Percentiles rank a stretch among this genome's conserved stretches.
phyloP scores from a whole-genome alignment of 768 basidiomycete species.

The Pholiota microspora region DNA sequence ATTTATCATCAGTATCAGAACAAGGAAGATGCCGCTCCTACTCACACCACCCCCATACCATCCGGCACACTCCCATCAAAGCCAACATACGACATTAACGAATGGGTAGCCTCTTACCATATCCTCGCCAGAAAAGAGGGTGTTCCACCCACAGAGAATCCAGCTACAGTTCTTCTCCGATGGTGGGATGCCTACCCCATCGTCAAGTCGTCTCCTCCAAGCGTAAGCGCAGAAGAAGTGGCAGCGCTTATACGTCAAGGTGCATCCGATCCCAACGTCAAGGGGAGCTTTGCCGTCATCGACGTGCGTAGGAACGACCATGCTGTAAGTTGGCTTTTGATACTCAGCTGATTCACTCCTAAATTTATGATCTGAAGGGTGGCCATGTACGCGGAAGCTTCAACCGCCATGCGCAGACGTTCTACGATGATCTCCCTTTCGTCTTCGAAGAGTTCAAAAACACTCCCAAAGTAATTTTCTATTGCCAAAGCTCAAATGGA shows the following conservation, averaged over 20 bases:
- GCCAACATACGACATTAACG: slow-evolving; percentile 38
- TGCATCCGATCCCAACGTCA: background rate
- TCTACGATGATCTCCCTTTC: slow-evolving; percentile 39
- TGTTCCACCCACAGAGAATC: background rate
- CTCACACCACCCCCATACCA: slow-evolving; percentile 16
- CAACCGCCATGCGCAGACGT: slow-evolving; percentile 48
- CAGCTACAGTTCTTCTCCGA: slow-evolving; percentile 31
- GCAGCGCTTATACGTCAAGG: slow-evolving; percentile 29
- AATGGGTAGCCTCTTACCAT: slow-evolving; percentile 48
- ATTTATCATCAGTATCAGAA: slow-evolving; percentile 25
- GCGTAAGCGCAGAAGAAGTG: slow-evolving; percentile 35
- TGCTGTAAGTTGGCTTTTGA: slow-evolving; percentile 27
- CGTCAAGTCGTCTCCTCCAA: slow-evolving; percentile 28
- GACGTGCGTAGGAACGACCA: slow-evolving; percentile 51
- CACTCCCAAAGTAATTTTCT: slow-evolving; percentile 47
- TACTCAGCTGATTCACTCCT: background rate
- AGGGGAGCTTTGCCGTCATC: slow-evolving; percentile 37
- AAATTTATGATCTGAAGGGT: slow-evolving; percentile 30
- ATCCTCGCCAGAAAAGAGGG: slow-evolving; percentile 41
- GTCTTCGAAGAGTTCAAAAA: slow-evolving; percentile 41
- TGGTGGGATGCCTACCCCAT: slow-evolving; percentile 59
- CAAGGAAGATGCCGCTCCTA: slow-evolving; percentile 5
- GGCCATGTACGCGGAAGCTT: slow-evolving; percentile 52
- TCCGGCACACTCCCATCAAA: slow-evolving; percentile 4
- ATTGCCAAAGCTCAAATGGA: slow-evolving; percentile 50